Conservation (phyloP, 805 yeast genomes). For the Ogataea wickerhamii region DNA sequence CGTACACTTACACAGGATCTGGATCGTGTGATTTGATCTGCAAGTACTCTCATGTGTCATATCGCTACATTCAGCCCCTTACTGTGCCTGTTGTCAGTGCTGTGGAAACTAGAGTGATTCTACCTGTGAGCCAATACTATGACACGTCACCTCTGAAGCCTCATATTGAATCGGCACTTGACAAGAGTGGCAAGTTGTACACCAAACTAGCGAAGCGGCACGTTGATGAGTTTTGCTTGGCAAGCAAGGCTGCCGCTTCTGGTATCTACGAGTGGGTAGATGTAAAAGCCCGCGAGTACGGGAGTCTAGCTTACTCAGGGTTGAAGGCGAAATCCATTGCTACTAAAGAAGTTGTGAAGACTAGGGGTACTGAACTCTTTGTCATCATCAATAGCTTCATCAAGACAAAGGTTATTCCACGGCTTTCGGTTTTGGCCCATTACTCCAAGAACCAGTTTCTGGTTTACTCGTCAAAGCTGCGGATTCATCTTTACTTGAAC, state of each 20-base stretch:
- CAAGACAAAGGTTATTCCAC: slow-evolving; percentile 18
- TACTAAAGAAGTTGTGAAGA: not conserved
- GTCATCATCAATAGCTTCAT: slow-evolving; percentile 4
- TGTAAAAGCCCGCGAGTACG: slow-evolving; percentile 4
- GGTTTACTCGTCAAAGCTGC: slow-evolving; percentile 8
- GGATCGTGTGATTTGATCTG: slow-evolving; percentile 21
- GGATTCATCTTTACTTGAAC: slow-evolving; percentile 12
- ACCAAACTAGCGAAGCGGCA: slow-evolving; percentile 12
- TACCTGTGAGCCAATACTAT: slow-evolving; percentile 16
- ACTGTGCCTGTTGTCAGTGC: slow-evolving; percentile 12
- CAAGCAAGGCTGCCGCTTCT: slow-evolving; percentile 4
- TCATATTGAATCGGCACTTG: slow-evolving; percentile 17
- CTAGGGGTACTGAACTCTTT: slow-evolving; percentile 5
- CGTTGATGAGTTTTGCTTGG: slow-evolving; percentile 18
- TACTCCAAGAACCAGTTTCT: slow-evolving; percentile 6
- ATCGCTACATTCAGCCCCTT: slow-evolving; percentile 18
- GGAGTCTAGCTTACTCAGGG: slow-evolving; percentile 1
- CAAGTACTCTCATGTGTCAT: slow-evolving; percentile 19
- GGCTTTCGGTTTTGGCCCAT: not conserved
- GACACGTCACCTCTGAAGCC: slow-evolving; percentile 24
- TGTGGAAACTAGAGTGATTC: slow-evolving; percentile 11
- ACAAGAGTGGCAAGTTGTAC: slow-evolving; percentile 7
- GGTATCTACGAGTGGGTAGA: not conserved
- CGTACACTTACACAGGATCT: slow-evolving; percentile 9
- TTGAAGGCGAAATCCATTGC: slow-evolving; percentile 7